Evolutionary conservation across 1,139 yeast species (phyloP).

Genomic region (Kurtzmaniella quercitrusa): DNA sequence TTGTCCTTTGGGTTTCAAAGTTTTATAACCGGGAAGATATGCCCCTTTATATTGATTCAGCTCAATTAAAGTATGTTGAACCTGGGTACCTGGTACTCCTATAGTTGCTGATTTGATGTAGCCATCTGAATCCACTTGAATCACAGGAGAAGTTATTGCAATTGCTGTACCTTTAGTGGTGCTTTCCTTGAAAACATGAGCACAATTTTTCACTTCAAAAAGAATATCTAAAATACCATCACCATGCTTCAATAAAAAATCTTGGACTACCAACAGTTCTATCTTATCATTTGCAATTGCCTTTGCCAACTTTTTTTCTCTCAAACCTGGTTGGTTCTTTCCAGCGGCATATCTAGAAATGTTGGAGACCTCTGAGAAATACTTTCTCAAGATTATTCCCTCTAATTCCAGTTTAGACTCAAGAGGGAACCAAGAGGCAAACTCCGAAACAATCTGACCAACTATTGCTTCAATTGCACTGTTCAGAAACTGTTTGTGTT

Average conservation of each 20-base stretch:
- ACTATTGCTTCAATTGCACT: neutral
- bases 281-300: conserved; percentile 4
- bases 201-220: conserved; percentile 27
- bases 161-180: conserved; percentile 52
- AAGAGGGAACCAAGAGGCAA: neutral
- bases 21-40: conserved; percentile 56
- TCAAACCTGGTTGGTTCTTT: neutral
- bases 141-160: conserved; percentile 39
- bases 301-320: neutral
- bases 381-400: neutral
- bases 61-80: conserved; percentile 65
- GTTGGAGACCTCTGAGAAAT: neutral
- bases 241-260: conserved; percentile 59
- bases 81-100: conserved; percentile 55
- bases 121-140: conserved; percentile 45
- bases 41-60: conserved; percentile 39
- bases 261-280: conserved; percentile 16
- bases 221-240: conserved; percentile 67
- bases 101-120: conserved; percentile 51
- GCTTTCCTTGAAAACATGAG: neutral
- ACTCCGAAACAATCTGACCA: neutral
- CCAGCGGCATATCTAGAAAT: neutral
- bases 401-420: neutral
- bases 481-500: neutral
- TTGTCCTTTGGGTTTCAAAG: conserved; percentile 1